Percentiles rank a stretch among this genome's conserved stretches.
phyloP scores from a whole-genome alignment of 345 rosid species.

The Camelina laxa region DNA sequence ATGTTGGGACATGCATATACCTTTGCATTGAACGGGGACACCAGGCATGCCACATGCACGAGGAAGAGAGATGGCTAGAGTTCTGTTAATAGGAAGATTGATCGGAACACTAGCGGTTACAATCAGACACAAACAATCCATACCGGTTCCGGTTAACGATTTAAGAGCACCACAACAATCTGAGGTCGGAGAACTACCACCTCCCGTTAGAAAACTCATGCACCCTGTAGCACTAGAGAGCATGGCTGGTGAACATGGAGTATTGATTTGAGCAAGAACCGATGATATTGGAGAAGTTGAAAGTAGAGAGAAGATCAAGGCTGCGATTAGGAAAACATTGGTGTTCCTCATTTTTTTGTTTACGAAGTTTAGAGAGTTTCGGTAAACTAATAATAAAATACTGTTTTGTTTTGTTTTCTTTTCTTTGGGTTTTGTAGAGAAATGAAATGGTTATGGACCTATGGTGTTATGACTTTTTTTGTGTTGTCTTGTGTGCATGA shows the following conservation, averaged over 20 bases:
- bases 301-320: conserved; percentile 15
- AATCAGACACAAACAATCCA: conserved; percentile 76
- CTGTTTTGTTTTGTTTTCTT: background rate
- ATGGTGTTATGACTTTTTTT: background rate
- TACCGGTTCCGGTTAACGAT: conserved; percentile 57
- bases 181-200: conserved; percentile 60
- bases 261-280: conserved; percentile 51
- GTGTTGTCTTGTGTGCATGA: conserved; percentile 10
- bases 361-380: background rate
- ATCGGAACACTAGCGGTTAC: conserved; percentile 72
- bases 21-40: conserved; percentile 81
- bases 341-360: conserved; percentile 29
- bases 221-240: conserved; percentile 69
- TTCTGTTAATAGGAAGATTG: conserved; percentile 71
- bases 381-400: background rate
- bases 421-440: conserved; percentile 17
- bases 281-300: conserved; percentile 40
- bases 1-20: conserved; percentile 33
- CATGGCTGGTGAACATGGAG: conserved; percentile 60
- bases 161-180: conserved; percentile 73
- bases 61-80: conserved; percentile 81
- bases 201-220: conserved; percentile 67
- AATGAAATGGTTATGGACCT: conserved; percentile 5
- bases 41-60: conserved; percentile 78
- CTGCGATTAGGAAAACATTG: background rate